A percentile compares a stretch with the other conserved stretches of the same genome.
phyloP scores from a whole-genome alignment of 2,329 filamentous ascomycete genomes.

The Lasiodiplodia sp. region DNA sequence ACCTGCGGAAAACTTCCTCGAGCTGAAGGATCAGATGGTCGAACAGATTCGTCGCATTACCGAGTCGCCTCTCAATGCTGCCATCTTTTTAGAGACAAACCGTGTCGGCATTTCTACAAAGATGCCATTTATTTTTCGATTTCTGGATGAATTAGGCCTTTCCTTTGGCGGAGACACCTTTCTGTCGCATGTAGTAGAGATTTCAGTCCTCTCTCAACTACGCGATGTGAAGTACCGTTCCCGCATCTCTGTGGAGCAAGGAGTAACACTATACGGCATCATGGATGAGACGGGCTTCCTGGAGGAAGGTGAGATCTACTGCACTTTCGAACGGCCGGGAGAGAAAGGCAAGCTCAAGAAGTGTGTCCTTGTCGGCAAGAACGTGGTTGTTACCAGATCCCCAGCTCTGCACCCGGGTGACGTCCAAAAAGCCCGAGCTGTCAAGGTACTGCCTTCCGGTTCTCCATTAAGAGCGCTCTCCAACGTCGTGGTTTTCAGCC shows the following conservation, averaged over 20 bases:
- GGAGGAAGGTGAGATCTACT: constrained; percentile 71
- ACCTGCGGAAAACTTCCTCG: constrained; percentile 64
- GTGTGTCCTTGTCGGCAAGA: constrained; percentile 36
- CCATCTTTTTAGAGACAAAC: constrained; percentile 69
- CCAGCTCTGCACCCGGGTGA: constrained; percentile 85
- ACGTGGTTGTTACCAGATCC: constrained; percentile 73
- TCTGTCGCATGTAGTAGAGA: constrained; percentile 73
- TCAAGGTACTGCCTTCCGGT: constrained; percentile 59
- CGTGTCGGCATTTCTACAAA: constrained; percentile 67
- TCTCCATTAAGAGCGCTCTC: constrained; percentile 68
- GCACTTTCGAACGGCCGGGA: constrained; percentile 60
- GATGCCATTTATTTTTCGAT: constrained; percentile 67
- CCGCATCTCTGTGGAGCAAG: constrained; percentile 73
- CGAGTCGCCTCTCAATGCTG: constrained; percentile 65
- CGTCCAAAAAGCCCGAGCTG: constrained; percentile 70
- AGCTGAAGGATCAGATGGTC: constrained; percentile 69
- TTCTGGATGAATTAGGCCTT: constrained; percentile 64
- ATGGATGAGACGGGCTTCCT: constrained; percentile 82
- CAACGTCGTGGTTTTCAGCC: constrained; percentile 83
- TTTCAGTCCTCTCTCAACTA: constrained; percentile 73
- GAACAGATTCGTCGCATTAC: constrained; percentile 66
- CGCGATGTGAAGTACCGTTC: constrained; percentile 80
- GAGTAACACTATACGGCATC: constrained; percentile 78
- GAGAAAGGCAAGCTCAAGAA: constrained; percentile 33
- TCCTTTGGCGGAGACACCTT: constrained; percentile 74